phyloP scores from a whole-genome alignment of 345 rosid species.

The Syzygium jambos region DNA sequence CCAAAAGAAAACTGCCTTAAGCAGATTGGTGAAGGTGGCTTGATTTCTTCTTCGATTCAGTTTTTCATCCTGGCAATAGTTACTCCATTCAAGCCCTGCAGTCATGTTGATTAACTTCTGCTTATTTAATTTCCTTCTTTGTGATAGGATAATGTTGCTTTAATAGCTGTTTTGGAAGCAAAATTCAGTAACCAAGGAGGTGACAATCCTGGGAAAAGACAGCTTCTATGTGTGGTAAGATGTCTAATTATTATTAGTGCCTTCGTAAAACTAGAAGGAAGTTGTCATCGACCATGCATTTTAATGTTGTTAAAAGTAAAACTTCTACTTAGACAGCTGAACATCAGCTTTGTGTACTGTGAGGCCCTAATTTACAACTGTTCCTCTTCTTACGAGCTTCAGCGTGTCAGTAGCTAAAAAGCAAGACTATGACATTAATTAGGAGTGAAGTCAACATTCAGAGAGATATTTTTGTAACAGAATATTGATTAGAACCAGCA shows the following conservation, averaged over 20 bases:
- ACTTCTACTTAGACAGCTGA: background rate
- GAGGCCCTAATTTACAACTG: background rate
- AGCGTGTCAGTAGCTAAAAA: background rate
- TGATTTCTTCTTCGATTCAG: background rate
- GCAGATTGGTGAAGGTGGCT: slow-evolving; percentile 41
- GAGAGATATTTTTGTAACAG: background rate
- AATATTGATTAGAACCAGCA: background rate
- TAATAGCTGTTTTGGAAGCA: slow-evolving; percentile 90
- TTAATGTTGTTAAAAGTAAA: background rate
- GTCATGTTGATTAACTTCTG: background rate
- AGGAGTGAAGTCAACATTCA: background rate
- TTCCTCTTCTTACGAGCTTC: background rate
- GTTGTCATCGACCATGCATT: background rate
- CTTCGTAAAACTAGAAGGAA: background rate
- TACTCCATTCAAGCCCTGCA: background rate
- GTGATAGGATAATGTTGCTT: slow-evolving; percentile 83
- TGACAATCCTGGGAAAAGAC: slow-evolving; percentile 84
- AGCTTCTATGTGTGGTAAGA: slow-evolving; percentile 95
- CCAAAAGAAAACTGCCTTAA: slow-evolving; percentile 22
- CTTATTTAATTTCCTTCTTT: background rate
- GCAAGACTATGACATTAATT: background rate
- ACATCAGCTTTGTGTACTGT: background rate
- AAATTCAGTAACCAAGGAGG: slow-evolving; percentile 82
- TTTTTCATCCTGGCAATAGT: background rate
- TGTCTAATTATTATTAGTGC: background rate